These are phyloP conservation scores for Delphinella strobiligena DNA, from an alignment of 2,329 filamentous ascomycete species.

Conservation along the genomic window DNA sequence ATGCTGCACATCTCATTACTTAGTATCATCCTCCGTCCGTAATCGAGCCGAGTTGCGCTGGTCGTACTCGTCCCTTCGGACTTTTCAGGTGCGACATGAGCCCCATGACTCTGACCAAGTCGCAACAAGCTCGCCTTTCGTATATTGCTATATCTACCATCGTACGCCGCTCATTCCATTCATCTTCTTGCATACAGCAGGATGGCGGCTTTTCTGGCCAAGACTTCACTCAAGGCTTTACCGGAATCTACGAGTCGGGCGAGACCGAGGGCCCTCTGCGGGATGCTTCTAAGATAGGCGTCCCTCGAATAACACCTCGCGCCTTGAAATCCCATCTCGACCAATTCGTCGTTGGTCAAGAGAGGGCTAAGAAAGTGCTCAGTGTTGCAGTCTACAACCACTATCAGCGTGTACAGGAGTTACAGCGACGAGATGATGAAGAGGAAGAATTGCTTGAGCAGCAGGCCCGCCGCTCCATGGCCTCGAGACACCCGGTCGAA, in stretches of 20 bases:
- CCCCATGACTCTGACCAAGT: slow-evolving; percentile 18
- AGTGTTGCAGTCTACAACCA: slow-evolving; percentile 94
- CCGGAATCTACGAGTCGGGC: slow-evolving; percentile 50
- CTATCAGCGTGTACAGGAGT: slow-evolving; percentile 73
- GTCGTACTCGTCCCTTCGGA: neutral
- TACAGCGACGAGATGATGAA: slow-evolving; percentile 66
- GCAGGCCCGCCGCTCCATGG: slow-evolving; percentile 56
- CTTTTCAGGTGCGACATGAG: too few relatives aligned
- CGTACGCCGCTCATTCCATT: slow-evolving; percentile 12
- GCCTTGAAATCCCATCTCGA: slow-evolving; percentile 81
- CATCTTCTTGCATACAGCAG: slow-evolving; percentile 1
- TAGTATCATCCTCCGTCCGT: neutral
- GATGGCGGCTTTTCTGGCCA: slow-evolving; percentile 41
- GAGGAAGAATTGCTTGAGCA: slow-evolving; percentile 63
- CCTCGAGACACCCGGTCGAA: slow-evolving; percentile 60
- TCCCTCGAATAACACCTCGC: slow-evolving; percentile 48
- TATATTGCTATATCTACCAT: slow-evolving; percentile 26
- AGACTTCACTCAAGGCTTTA: slow-evolving; percentile 53
- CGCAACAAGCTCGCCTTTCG: slow-evolving; percentile 28
- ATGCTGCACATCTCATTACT: neutral
- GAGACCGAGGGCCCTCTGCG: slow-evolving; percentile 53
- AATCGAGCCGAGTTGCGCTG: neutral
- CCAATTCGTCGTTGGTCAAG: slow-evolving; percentile 92
- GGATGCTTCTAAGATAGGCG: slow-evolving; percentile 44
- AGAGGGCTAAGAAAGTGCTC: slow-evolving; percentile 85